Conservation (phyloP, 495 filamentous ascomycete species). For the Aspergillus avenaceus region DNA sequence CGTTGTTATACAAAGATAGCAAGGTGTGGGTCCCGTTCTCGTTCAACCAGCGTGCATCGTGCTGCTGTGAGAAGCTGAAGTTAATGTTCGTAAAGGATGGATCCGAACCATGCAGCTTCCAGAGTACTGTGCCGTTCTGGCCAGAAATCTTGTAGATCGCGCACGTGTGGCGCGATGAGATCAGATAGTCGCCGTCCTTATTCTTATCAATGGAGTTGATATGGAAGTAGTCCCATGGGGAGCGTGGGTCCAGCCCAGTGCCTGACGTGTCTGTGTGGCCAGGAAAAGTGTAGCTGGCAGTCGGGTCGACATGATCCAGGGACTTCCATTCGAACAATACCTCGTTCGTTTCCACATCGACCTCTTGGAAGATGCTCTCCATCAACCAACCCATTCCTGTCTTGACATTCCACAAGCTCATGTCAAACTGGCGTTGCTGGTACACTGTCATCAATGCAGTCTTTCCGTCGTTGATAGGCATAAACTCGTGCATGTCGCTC, state of each 20-base stretch:
- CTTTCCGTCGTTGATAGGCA: slow-evolving; percentile 41
- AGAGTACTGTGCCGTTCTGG: slow-evolving; percentile 53
- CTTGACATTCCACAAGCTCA: slow-evolving; percentile 48
- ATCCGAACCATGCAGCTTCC: slow-evolving; percentile 51
- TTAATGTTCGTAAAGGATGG: slow-evolving; percentile 45
- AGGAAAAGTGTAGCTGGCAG: slow-evolving; percentile 40
- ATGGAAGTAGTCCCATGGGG: slow-evolving; percentile 63
- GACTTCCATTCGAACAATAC: slow-evolving; percentile 53
- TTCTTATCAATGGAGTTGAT: slow-evolving; percentile 63
- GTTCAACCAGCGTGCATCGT: slow-evolving; percentile 55
- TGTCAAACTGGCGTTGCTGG: slow-evolving; percentile 50
- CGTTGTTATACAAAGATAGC: slow-evolving; percentile 56
- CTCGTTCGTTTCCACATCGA: slow-evolving; percentile 46
- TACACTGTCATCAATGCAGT: slow-evolving; percentile 55
- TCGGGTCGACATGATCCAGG: slow-evolving; percentile 48
- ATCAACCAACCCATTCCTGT: slow-evolving; percentile 46
- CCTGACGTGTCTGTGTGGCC: slow-evolving; percentile 44
- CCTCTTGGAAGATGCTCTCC: slow-evolving; percentile 48
- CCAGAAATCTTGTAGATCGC: slow-evolving; percentile 59
- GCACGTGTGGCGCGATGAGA: slow-evolving; percentile 55
- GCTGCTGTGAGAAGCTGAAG: slow-evolving; percentile 58
- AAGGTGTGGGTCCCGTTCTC: slow-evolving; percentile 48
- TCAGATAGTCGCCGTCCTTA: slow-evolving; percentile 52
- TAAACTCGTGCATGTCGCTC: slow-evolving; percentile 51
- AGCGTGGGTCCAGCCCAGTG: slow-evolving; percentile 34